These are phyloP conservation scores for Cytauxzoon felis DNA, from an alignment of 169 alveolate genomes.

Conservation along the genomic window DNA sequence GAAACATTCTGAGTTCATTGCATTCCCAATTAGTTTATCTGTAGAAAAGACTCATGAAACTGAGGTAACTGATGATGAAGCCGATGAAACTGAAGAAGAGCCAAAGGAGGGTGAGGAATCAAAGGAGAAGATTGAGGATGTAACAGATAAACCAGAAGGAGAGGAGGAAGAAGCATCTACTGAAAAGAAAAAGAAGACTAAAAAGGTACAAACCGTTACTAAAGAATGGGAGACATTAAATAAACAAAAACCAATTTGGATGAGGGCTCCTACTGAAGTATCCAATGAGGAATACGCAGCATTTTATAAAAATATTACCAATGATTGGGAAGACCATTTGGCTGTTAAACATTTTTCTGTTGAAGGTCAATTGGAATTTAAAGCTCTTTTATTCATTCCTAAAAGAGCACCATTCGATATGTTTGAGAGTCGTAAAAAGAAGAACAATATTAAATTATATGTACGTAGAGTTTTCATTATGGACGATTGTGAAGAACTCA, in stretches of 20 bases:
- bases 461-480: constrained; percentile 99
- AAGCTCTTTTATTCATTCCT: constrained; percentile 98
- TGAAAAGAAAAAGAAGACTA: constrained; percentile 87
- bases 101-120: constrained; percentile 67
- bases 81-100: constrained; percentile 84
- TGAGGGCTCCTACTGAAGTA: constrained; percentile 97
- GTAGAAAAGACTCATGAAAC: constrained; percentile 96
- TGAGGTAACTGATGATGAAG: constrained; percentile 98
- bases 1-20: constrained; percentile 99
- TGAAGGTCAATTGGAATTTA: constrained; percentile 98
- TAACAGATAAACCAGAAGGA: constrained; percentile 65
- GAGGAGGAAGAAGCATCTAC: constrained; percentile 77
- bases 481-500: constrained; percentile 99
- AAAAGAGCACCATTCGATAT: constrained; percentile 99
- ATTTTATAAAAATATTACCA: constrained; percentile 96
- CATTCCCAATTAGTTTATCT: constrained; percentile 97
- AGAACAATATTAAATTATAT: constrained; percentile 97
- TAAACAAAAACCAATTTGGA: constrained; percentile 99
- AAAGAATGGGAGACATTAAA: constrained; percentile 96
- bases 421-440: constrained; percentile 98
- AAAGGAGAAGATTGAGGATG: constrained; percentile 61
- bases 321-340: constrained; percentile 99
- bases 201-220: constrained; percentile 95
- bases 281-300: constrained; percentile 98
- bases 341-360: constrained; percentile 98